These are phyloP conservation scores for Viola pubescens DNA, from an alignment of 441 rosid species.

Conservation along the genomic window DNA sequence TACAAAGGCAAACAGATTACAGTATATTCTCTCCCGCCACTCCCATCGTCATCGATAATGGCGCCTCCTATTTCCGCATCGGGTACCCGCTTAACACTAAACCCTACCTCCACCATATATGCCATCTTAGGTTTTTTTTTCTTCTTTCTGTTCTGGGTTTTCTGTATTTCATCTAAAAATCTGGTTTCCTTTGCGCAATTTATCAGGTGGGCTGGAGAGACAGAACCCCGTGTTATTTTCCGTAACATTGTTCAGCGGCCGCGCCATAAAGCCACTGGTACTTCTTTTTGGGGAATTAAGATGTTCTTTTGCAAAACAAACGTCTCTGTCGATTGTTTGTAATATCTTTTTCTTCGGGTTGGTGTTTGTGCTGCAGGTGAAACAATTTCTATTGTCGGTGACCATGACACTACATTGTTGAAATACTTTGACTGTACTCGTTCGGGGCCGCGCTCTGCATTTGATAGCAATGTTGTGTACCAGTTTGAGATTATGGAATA, in stretches of 20 bases:
- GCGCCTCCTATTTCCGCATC: slow-evolving; percentile 87
- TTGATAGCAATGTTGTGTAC: slow-evolving; percentile 79
- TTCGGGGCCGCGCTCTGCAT: slow-evolving; percentile 85
- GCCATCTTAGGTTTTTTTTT: background rate
- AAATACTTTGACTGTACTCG: slow-evolving; percentile 90
- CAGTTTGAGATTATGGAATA: slow-evolving; percentile 95
- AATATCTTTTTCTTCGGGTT: background rate
- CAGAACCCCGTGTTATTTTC: slow-evolving; percentile 76
- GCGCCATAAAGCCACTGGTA: slow-evolving; percentile 84
- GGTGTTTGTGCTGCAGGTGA: slow-evolving; percentile 42
- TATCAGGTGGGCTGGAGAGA: slow-evolving; percentile 92
- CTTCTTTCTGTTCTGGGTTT: background rate
- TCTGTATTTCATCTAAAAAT: background rate
- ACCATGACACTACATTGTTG: slow-evolving; percentile 60
- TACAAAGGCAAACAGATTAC: slow-evolving; percentile 72
- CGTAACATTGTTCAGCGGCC: slow-evolving; percentile 96
- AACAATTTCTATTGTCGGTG: slow-evolving; percentile 83
- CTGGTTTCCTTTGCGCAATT: slow-evolving; percentile 2
- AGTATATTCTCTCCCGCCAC: slow-evolving; percentile 42
- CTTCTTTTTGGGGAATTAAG: no score
- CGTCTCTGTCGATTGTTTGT: background rate
- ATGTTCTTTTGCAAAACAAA: background rate
- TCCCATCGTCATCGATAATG: slow-evolving; percentile 95
- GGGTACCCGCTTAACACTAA: slow-evolving; percentile 52
- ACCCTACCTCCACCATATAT: background rate